Base-by-base conservation (phyloP, 2,329 filamentous ascomycete genomes). In the Endoconidiophora polonica region DNA sequence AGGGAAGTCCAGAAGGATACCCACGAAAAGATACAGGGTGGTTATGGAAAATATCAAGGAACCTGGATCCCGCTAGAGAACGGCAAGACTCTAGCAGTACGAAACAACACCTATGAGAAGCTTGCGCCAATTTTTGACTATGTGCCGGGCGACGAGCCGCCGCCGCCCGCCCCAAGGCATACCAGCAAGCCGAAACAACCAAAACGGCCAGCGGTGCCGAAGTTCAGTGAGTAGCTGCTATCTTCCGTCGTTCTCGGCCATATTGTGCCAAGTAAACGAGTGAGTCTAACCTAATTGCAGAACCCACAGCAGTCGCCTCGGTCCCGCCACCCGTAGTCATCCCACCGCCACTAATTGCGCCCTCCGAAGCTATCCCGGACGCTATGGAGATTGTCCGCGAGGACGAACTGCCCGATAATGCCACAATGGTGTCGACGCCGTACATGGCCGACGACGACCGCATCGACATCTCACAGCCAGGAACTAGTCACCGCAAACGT, bases 11-110 rank as follows among this genome's bases (percentile, higher is more conserved):
- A 98, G 61, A 95, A 94, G 64, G 90, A 93, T 41, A 74, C 83
- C 4, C 91, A 98, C 62, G 91, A 96, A 68, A 98, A 98, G 68
- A 88, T 98, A 4, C 91, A 98, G 63, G 91, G 90, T 56, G 91
- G 91, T 14, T 96, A 96, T 64, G 91, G 91, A 59, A 96, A 96
- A 77, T 98, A 96, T 58, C 91, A 98, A 88, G 85, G 91, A 60
- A 98, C 91, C 46, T 98, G 91, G 88, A 91, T 98, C 46, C 91
- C 91, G 5, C 75, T 98, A 5, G 73, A 80, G 12, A 78, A 85
- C 55, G 91, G 87, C 51, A 78, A 87, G 57, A 68, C 76, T 54
- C 78, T 98, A 33, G 91, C 91, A 36, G 79, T 83, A 57, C 83
- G 88, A 57, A 94, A 96, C 63, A 84, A 83, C 56, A 75, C 94